These are phyloP conservation scores for Kazachstania kunashirensis DNA, from an alignment of 805 yeast species.

Conservation along the genomic window DNA sequence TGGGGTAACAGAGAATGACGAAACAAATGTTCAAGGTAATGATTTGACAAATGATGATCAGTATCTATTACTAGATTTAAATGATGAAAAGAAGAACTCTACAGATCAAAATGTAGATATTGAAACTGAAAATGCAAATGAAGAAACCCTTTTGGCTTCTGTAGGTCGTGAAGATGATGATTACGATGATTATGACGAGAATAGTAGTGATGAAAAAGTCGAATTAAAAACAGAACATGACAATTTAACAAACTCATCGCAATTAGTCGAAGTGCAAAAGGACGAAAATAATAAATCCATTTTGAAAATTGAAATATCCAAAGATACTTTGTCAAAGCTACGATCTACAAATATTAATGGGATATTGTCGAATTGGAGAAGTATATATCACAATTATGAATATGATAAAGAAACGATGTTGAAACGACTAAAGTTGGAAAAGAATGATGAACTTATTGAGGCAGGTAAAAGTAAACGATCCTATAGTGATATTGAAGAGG, in stretches of 20 bases:
- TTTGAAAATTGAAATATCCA: constrained; percentile 29
- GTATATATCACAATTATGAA: constrained; percentile 67
- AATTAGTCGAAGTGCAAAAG: not conserved
- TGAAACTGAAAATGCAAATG: not conserved
- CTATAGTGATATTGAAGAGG: constrained; percentile 18
- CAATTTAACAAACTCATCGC: not conserved
- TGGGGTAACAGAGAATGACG: constrained; percentile 27
- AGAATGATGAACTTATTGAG: constrained; percentile 60
- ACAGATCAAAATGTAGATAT: not conserved
- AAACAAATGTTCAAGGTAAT: constrained; percentile 20
- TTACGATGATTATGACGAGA: constrained; percentile 11
- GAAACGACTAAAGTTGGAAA: constrained; percentile 68
- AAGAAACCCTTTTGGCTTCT: not conserved
- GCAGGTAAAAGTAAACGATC: constrained; percentile 17
- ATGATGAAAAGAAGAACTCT: too few relatives aligned
- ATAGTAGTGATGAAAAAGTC: constrained; percentile 9
- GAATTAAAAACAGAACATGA: constrained; percentile 4
- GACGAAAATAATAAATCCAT: constrained; percentile 21
- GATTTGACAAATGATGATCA: constrained; percentile 7
- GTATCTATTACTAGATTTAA: constrained; percentile 1
- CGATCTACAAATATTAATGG: constrained; percentile 28
- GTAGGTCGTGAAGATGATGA: constrained; percentile 11
- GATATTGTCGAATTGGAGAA: constrained; percentile 53
- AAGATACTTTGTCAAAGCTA: constrained; percentile 27
- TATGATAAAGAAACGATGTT: constrained; percentile 64